Conservation (phyloP, 2,329 filamentous ascomycete species). For the Xylariaceae sp. region DNA sequence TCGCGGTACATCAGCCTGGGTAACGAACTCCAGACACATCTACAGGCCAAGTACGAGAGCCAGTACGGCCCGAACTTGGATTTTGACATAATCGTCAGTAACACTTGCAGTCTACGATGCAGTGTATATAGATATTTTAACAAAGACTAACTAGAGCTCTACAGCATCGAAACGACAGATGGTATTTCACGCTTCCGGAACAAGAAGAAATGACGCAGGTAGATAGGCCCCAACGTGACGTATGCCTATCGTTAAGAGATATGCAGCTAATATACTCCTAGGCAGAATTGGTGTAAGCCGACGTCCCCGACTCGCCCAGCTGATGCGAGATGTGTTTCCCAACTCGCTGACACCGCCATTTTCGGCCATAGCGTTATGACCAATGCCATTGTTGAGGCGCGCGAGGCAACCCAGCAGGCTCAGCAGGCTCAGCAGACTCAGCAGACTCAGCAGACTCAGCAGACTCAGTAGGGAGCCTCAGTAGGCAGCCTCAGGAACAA, state of each 20-base stretch:
- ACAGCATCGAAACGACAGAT: constrained; percentile 24
- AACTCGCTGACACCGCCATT: background rate
- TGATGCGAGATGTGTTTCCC: background rate
- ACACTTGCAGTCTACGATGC: too few relatives aligned
- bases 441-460: background rate
- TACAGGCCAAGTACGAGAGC: constrained; percentile 2
- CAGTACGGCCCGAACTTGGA: constrained; percentile 9
- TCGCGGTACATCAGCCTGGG: constrained; percentile 16
- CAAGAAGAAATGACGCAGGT: constrained; percentile 13
- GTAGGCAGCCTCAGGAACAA: background rate
- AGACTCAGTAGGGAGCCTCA: too few relatives aligned
- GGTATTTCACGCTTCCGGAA: constrained; percentile 20
- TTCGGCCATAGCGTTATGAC: background rate
- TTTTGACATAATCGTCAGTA: constrained; percentile 18
- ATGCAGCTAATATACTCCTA: too few relatives aligned
- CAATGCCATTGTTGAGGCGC: background rate
- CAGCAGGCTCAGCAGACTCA: too few relatives aligned
- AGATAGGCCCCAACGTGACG: background rate
- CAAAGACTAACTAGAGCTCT: too few relatives aligned
- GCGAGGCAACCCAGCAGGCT: background rate
- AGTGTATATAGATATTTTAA: too few relatives aligned
- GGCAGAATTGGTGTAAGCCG: too few relatives aligned
- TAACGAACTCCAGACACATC: constrained; percentile 9
- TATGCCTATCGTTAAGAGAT: too few relatives aligned
- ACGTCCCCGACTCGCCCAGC: too few relatives aligned